A percentile compares a stretch with the other conserved stretches of the same genome.
Conservation (phyloP, 306 rosid genomes). For the Canavalia gladiata region DNA sequence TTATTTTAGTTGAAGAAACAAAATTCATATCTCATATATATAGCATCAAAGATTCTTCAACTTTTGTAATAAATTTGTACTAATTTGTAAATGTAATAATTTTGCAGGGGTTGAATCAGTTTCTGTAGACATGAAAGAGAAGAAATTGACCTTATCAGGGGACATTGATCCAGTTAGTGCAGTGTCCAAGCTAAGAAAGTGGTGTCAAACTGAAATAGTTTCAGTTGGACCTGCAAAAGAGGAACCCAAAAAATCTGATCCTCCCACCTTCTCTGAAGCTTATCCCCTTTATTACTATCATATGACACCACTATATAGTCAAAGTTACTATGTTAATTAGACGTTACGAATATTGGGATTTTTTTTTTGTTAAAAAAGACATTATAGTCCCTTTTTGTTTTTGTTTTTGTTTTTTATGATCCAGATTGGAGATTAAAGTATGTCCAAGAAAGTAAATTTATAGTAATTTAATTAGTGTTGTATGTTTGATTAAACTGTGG, state of each 20-base stretch:
- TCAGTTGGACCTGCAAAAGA: conserved; percentile 70
- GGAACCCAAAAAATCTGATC: conserved; percentile 24
- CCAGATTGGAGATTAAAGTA: neutral
- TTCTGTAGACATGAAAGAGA: conserved; percentile 58
- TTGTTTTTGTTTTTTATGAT: neutral
- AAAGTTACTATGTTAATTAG: conserved; percentile 11
- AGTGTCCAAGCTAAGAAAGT: conserved; percentile 66
- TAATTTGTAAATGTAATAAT: too few species aligned
- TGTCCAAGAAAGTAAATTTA: neutral
- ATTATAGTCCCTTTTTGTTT: neutral
- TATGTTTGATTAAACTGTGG: neutral
- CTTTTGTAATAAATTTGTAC: neutral
- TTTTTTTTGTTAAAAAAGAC: neutral
- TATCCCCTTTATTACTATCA: neutral
- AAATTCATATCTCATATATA: neutral
- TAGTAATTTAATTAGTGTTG: neutral
- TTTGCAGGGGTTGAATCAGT: conserved; percentile 70
- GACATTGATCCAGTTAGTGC: conserved; percentile 64
- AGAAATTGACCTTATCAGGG: conserved; percentile 66
- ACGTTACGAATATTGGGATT: conserved; percentile 40
- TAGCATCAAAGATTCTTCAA: neutral
- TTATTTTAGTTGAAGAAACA: neutral
- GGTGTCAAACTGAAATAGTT: conserved; percentile 51
- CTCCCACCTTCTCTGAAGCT: neutral
- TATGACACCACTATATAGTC: neutral